Evolutionary conservation across 345 rosid species (phyloP).

Genomic region (Heritiera littoralis): DNA sequence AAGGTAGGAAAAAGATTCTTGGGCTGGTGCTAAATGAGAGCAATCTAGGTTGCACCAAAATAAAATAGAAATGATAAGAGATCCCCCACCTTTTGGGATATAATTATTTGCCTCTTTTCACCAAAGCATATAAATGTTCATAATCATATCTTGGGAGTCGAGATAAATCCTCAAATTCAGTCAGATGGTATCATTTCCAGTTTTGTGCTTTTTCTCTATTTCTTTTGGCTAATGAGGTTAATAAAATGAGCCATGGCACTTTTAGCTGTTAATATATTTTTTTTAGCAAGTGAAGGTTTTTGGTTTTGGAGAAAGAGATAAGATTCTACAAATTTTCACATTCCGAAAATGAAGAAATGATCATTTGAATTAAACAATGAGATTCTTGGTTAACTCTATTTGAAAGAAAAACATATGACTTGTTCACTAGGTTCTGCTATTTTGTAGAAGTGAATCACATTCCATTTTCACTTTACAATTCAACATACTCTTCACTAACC

Average conservation of each 20-base stretch:
- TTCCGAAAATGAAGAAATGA: no score
- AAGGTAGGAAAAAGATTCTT: background rate
- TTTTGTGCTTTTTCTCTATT: background rate
- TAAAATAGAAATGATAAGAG: background rate
- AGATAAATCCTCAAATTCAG: background rate
- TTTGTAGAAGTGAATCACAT: no score
- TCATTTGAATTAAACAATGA: no score
- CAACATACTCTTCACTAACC: no score
- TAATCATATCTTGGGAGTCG: background rate
- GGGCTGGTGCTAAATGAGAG: background rate
- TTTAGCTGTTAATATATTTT: background rate
- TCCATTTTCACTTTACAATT: no score
- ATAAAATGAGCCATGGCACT: background rate
- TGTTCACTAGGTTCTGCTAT: no score
- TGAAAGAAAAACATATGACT: no score
- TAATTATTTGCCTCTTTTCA: background rate
- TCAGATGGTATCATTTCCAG: background rate
- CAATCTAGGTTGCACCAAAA: conserved; percentile 7
- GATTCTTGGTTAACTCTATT: no score
- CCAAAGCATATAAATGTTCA: background rate
- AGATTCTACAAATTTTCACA: no score
- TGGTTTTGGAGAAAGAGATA: no score
- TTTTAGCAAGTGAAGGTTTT: no score
- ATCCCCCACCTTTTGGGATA: conserved; percentile 15
- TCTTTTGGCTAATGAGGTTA: background rate